Percentiles rank a stretch among this genome's conserved stretches.
These are phyloP conservation scores for Jaapia argillacea DNA, from an alignment of 768 basidiomycete genomes.

Conservation along the genomic window DNA sequence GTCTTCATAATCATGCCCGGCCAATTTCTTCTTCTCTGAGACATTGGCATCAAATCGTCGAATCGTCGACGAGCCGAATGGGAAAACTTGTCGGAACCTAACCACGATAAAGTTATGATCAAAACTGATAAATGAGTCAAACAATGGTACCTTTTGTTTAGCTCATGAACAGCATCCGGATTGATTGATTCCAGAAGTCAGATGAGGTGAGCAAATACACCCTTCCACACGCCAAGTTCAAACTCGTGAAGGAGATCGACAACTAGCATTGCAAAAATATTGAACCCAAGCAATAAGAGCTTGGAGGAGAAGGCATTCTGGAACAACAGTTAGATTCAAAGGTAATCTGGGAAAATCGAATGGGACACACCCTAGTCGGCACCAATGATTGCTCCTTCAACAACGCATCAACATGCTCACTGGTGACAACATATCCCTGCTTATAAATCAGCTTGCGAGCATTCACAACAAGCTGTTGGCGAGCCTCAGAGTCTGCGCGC, in stretches of 20 bases:
- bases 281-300: constrained; percentile 11
- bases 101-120: background rate
- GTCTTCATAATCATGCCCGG: constrained; percentile 16
- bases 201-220: constrained; percentile 25
- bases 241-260: constrained; percentile 31
- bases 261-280: constrained; percentile 18
- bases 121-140: background rate
- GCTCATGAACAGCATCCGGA: constrained; percentile 6
- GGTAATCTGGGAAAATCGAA: background rate
- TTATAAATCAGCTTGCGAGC: constrained; percentile 11
- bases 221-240: constrained; percentile 30
- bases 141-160: constrained; percentile 16
- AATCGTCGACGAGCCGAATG: constrained; percentile 16
- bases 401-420: constrained; percentile 5
- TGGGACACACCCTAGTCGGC: constrained; percentile 8
- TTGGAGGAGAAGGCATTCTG: constrained; percentile 25
- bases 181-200: constrained; percentile 17
- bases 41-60: constrained; percentile 11
- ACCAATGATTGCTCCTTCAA: constrained; percentile 11
- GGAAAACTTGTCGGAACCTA: constrained; percentile 5
- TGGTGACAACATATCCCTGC: constrained; percentile 4
- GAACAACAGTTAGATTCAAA: background rate
- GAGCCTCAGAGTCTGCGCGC: background rate
- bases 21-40: constrained; percentile 15
- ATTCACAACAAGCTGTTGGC: background rate